Evolutionary conservation across 345 rosid genomes (phyloP), one percentile per base, ranked within the genome.

Genomic region (Barbarea vulgaris): DNA sequence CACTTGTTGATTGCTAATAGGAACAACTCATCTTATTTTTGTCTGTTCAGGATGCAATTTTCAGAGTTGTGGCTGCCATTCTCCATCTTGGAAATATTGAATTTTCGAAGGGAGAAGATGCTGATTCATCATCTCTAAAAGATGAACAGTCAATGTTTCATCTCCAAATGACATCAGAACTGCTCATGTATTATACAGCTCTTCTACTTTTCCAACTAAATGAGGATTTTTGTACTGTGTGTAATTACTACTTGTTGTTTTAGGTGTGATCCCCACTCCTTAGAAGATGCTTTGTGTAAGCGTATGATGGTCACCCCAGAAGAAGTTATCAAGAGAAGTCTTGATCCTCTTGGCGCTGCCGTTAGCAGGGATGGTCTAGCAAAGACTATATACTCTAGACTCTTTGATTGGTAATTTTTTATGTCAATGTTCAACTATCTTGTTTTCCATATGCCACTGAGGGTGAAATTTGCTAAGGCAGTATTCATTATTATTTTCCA

Each of bases 331-430:
- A 85, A 85, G 74, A 91, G 70, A 83, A 91, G 96, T 83, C 93
- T 89, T 54, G 90, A 93, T 81, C 85, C 93, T 59, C 69, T 31
- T 62, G 90, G 84, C 31, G 98, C 98, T 14, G 78, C 93, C 9
- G 70, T 88, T 73, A 87, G 89, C 80, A 84, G 98, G 82, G 98
- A 93, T 81, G 94, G 96, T 75, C 84, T 93, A 67, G 98, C 98
- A 64, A 93, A 89, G 85, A 88, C 96, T 44, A 82, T 91, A 83
- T 93, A 93, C 81, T 84, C 97, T 71, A 82, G 86, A 46, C 85
- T 93, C 75, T 93, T 93, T 83, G 86, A 91, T 64, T 93, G 98
- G 98, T 91, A 78, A 80, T 70, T 61, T 53, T 48, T 48, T 36
- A 24, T 75, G 25, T 70, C 72, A 50, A 19, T 42, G 30, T 60